Evolutionary conservation across 257 asterid species (phyloP).

Genomic region (Anisodus tanguticus): DNA sequence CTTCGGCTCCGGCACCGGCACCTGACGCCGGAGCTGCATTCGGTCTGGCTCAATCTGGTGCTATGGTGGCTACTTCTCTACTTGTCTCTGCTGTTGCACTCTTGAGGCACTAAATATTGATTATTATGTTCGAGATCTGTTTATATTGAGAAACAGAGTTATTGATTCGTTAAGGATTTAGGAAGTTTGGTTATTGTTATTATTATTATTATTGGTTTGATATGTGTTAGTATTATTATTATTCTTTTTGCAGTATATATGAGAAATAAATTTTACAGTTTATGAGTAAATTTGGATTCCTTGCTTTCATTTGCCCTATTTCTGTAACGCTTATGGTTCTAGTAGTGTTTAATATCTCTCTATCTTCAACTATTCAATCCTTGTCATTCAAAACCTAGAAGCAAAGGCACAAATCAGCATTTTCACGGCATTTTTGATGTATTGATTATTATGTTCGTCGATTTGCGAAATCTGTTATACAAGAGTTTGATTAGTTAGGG

Average conservation of each 20-base stretch:
- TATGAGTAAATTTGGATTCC: neutral
- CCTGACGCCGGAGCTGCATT: constrained; percentile 46
- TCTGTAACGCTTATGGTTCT: neutral
- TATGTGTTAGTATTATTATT: neutral
- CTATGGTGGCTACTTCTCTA: constrained; percentile 34
- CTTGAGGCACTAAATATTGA: constrained; percentile 36
- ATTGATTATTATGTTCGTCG: no score
- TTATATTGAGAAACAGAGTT: neutral
- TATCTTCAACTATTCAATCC: no score
- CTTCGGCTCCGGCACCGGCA: constrained; percentile 33
- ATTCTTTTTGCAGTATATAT: neutral
- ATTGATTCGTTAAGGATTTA: neutral
- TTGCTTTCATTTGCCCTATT: neutral
- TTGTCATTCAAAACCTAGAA: no score
- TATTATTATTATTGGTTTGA: neutral
- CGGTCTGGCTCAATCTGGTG: constrained; percentile 38
- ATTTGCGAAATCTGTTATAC: no score
- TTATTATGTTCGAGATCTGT: neutral
- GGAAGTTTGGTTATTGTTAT: neutral
- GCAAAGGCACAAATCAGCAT: no score
- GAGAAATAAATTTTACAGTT: neutral
- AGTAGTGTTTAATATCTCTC: no score
- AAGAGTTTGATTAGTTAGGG: no score
- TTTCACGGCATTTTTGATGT: no score
- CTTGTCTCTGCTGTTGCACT: constrained; percentile 35